These are phyloP conservation scores for Oryza rufipogon DNA, from an alignment of 176 grass and related monocot species.

Conservation along the genomic window DNA sequence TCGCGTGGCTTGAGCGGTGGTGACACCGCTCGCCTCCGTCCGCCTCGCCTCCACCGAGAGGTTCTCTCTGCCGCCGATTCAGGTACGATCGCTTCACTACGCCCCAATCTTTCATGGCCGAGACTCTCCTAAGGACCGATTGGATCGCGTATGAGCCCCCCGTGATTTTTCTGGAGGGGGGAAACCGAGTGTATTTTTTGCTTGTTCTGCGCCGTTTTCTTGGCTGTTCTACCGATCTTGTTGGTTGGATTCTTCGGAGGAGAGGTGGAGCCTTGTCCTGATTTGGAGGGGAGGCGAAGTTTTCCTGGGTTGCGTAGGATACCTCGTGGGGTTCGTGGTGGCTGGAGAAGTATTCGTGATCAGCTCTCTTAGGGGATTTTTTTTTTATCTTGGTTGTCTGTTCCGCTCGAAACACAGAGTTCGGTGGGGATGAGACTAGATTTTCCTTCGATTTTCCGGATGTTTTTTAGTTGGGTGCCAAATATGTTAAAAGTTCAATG, in stretches of 20 bases:
- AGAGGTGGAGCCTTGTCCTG: not conserved
- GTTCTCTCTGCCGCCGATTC: not conserved
- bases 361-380: not conserved
- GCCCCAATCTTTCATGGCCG: not conserved
- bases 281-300: not conserved
- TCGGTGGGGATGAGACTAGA: not conserved
- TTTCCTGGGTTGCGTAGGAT: not conserved
- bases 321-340: not conserved
- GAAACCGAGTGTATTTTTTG: not conserved
- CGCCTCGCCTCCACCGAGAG: not conserved
- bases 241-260: constrained; percentile 21
- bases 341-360: not conserved
- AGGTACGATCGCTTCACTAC: constrained; percentile 2
- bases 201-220: not conserved
- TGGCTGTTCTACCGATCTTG: not conserved
- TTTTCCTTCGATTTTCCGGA: not conserved
- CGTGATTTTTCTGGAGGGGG: not conserved
- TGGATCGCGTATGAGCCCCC: not conserved
- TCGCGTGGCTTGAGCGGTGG: constrained; percentile 20
- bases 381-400: no score
- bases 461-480: not conserved
- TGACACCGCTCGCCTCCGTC: constrained; percentile 4
- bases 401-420: no score
- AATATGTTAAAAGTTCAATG: not conserved
- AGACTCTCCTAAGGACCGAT: not conserved